Percentiles rank a stretch among this genome's conserved stretches.
Evolutionary conservation across 2,329 filamentous ascomycete species (phyloP).

Genomic region (Diaporthe humulicola): DNA sequence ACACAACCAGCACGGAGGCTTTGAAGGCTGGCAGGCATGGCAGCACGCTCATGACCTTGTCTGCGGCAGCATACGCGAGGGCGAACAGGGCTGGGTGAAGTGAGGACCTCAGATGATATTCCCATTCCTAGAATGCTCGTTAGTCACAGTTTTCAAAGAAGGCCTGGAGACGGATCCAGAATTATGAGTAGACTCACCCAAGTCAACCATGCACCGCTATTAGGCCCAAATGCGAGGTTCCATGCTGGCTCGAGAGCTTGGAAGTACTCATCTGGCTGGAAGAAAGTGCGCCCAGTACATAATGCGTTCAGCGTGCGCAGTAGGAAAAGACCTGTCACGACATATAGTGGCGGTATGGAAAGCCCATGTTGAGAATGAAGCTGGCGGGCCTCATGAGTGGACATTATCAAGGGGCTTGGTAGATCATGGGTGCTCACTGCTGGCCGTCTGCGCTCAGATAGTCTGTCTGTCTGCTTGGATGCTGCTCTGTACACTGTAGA

Average conservation of each 20-base stretch:
- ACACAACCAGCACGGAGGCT: slow-evolving; percentile 76
- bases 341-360: slow-evolving; percentile 43
- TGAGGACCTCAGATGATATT: slow-evolving; percentile 86
- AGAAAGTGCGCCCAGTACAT: slow-evolving; percentile 82
- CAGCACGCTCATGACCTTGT: slow-evolving; percentile 68
- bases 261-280: slow-evolving; percentile 98
- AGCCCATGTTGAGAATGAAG: slow-evolving; percentile 39
- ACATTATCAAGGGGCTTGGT: slow-evolving; percentile 23
- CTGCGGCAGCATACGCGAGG: slow-evolving; percentile 74
- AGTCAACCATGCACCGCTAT: slow-evolving; percentile 90
- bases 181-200: slow-evolving; percentile 77
- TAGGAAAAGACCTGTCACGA: slow-evolving; percentile 64
- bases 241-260: slow-evolving; percentile 96
- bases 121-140: slow-evolving; percentile 83
- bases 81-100: slow-evolving; percentile 93
- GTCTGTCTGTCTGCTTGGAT: background rate
- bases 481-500: background rate
- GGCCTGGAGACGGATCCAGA: slow-evolving; percentile 4
- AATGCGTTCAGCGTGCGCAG: slow-evolving; percentile 86
- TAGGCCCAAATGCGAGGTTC: slow-evolving; percentile 83
- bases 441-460: background rate
- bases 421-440: slow-evolving; percentile 3
- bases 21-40: slow-evolving; percentile 66
- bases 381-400: slow-evolving; percentile 35
- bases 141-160: slow-evolving; percentile 26